phyloP scores from a whole-genome alignment of 495 filamentous ascomycete genomes.

The Amniculicola lignicola region DNA sequence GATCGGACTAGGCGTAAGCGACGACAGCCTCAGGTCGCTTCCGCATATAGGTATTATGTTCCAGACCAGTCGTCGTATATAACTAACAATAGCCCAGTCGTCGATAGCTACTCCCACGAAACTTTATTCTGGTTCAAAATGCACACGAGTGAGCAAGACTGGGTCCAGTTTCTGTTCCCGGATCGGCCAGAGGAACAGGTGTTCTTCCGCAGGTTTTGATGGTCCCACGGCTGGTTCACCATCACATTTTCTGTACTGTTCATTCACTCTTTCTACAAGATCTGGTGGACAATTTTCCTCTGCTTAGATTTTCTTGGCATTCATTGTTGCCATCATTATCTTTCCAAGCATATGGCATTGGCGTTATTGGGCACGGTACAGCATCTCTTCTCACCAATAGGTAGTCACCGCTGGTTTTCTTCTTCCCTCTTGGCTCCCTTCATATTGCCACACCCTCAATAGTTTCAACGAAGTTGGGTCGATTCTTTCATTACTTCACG shows the following conservation, averaged over 20 bases:
- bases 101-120: background rate
- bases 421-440: background rate
- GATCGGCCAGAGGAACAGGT: no score
- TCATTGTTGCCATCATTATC: background rate
- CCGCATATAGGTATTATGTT: constrained; percentile 29
- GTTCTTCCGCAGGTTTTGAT: no score
- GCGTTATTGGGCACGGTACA: no score
- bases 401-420: background rate
- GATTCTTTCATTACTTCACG: no score
- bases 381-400: no score
- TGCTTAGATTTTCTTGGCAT: background rate
- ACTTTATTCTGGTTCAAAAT: background rate
- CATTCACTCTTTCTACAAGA: background rate
- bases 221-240: no score
- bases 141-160: no score
- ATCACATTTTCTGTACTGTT: background rate
- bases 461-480: no score
- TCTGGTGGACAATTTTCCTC: no score
- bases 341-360: background rate
- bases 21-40: constrained; percentile 32
- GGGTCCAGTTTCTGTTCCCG: no score
- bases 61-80: background rate
- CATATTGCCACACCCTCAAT: no score
- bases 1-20: constrained; percentile 35
- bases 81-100: constrained; percentile 4